Evolutionary conservation across 768 basidiomycete genomes (phyloP).

Genomic region (Serendipita sp.): DNA sequence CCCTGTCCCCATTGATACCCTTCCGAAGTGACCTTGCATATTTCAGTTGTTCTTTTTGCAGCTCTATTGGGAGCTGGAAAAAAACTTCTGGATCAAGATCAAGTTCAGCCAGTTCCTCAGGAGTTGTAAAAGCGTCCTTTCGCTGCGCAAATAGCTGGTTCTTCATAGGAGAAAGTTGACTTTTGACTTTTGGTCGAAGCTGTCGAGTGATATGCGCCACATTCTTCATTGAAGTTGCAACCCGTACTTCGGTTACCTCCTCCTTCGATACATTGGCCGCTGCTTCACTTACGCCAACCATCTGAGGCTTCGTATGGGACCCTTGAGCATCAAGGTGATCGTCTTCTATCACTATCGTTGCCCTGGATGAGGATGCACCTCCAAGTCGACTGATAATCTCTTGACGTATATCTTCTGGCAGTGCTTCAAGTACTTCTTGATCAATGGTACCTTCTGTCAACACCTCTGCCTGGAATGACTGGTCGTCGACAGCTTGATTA

Average conservation of each 20-base stretch:
- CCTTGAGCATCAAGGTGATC: constrained; percentile 1
- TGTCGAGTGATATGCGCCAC: constrained; percentile 46
- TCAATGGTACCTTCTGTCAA: constrained; percentile 33
- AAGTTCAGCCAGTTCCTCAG: constrained; percentile 42
- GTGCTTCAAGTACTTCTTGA: constrained; percentile 46
- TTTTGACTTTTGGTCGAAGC: constrained; percentile 38
- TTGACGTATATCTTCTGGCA: constrained; percentile 50
- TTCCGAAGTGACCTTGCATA: constrained; percentile 12
- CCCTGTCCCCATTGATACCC: constrained; percentile 11
- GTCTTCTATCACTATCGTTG: background rate
- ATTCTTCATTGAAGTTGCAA: constrained; percentile 22
- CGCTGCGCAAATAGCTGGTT: constrained; percentile 24
- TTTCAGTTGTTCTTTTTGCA: constrained; percentile 64
- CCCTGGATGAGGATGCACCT: background rate
- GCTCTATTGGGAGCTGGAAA: constrained; percentile 37
- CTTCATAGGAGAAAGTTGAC: constrained; percentile 24
- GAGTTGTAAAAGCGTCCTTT: constrained; percentile 27
- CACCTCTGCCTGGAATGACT: background rate
- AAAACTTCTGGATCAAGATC: constrained; percentile 66
- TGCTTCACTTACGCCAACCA: background rate
- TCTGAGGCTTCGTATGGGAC: background rate
- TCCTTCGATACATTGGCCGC: background rate
- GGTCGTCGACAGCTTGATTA: background rate
- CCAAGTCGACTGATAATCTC: constrained; percentile 51
- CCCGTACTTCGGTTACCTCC: constrained; percentile 6